These are phyloP conservation scores for Cercospora beticola DNA, from an alignment of 2,329 filamentous ascomycete species.

Conservation along the genomic window DNA sequence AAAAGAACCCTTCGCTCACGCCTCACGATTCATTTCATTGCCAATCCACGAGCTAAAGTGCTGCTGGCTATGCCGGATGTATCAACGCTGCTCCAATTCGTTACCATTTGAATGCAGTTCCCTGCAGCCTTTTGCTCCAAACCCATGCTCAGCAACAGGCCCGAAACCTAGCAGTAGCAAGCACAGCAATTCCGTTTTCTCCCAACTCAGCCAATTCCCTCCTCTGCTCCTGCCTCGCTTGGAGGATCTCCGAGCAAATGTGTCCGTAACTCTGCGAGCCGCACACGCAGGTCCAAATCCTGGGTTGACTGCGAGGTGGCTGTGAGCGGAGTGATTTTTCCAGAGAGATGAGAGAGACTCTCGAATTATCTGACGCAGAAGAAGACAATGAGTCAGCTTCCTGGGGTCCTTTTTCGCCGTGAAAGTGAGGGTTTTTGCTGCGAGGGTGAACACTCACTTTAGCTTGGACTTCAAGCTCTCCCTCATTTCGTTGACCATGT, in stretches of 20 bases:
- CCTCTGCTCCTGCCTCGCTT: conserved; percentile 1
- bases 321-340: neutral
- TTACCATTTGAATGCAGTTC: neutral
- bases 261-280: neutral
- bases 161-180: conserved; percentile 9
- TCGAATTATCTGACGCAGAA: neutral
- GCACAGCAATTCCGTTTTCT: neutral
- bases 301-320: neutral
- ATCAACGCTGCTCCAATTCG: neutral
- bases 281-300: conserved; percentile 5
- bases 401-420: neutral
- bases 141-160: neutral
- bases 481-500: conserved; percentile 31
- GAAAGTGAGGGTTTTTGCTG: neutral
- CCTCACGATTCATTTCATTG: neutral
- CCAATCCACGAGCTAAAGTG: neutral
- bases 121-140: neutral
- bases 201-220: conserved; percentile 3
- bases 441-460: conserved; percentile 33
- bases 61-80: neutral
- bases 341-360: neutral
- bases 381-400: neutral
- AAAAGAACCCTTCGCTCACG: neutral
- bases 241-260: conserved; percentile 2
- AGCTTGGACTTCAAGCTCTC: conserved; percentile 32